A percentile compares a stretch with the other conserved stretches of the same genome.
These are phyloP conservation scores for Hymenoscyphus fructigenus DNA, from an alignment of 2,329 filamentous ascomycete genomes.

Conservation along the genomic window DNA sequence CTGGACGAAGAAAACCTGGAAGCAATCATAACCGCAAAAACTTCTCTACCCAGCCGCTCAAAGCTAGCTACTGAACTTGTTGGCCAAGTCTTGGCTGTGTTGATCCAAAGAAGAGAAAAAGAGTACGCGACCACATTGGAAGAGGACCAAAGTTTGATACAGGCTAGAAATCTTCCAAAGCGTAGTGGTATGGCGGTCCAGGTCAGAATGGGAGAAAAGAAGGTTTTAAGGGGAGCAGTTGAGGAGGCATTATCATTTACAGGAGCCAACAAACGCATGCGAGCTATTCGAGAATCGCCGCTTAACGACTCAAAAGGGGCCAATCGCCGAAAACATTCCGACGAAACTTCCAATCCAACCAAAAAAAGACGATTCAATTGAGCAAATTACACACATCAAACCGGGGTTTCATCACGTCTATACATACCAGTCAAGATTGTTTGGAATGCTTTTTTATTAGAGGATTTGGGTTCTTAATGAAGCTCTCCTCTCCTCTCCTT, in stretches of 20 bases:
- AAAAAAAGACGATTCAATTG: slow-evolving; percentile 28
- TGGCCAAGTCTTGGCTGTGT: slow-evolving; percentile 40
- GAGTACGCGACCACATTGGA: slow-evolving; percentile 56
- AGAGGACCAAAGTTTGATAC: slow-evolving; percentile 46
- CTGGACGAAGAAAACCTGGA: slow-evolving; percentile 41
- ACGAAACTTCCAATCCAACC: slow-evolving; percentile 18
- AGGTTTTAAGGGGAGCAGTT: slow-evolving; percentile 51
- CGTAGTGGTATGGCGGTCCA: slow-evolving; percentile 53
- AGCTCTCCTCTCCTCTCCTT: slow-evolving; percentile 6
- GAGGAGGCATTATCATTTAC: slow-evolving; percentile 36
- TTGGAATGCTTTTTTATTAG: background rate
- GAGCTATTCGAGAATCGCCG: slow-evolving; percentile 14
- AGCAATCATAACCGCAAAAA: slow-evolving; percentile 38
- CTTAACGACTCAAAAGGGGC: background rate
- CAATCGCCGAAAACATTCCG: slow-evolving; percentile 23
- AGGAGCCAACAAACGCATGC: slow-evolving; percentile 37
- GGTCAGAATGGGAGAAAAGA: slow-evolving; percentile 65
- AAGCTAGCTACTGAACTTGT: slow-evolving; percentile 43
- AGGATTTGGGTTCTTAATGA: slow-evolving; percentile 8
- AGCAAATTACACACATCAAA: slow-evolving; percentile 5
- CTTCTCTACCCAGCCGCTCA: slow-evolving; percentile 37
- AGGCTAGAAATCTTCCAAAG: slow-evolving; percentile 33
- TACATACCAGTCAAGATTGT: background rate
- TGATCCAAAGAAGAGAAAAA: slow-evolving; percentile 41
- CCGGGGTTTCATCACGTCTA: background rate